These are phyloP conservation scores for Aspergillus mulundensis DNA, from an alignment of 495 filamentous ascomycete species.

Conservation along the genomic window DNA sequence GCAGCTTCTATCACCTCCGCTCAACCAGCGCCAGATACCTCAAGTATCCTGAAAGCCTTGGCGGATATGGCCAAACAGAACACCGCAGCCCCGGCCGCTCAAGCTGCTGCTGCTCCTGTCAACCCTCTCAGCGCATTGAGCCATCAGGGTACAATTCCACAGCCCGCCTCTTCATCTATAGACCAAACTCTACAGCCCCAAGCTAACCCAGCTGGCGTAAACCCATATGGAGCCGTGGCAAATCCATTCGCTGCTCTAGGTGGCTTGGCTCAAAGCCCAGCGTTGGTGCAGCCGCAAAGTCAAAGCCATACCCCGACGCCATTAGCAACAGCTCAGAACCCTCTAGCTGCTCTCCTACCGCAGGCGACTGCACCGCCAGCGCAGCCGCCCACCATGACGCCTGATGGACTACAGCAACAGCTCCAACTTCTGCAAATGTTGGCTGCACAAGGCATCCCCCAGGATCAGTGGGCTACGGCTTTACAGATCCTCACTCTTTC, in stretches of 20 bases:
- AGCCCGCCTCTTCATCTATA: slow-evolving; percentile 44
- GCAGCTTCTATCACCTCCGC: slow-evolving; percentile 31
- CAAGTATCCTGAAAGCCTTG: slow-evolving; percentile 74
- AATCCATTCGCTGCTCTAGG: slow-evolving; percentile 45
- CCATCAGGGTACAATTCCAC: slow-evolving; percentile 42
- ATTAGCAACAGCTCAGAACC: slow-evolving; percentile 38
- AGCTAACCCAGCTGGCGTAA: slow-evolving; percentile 53
- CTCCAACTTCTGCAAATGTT: slow-evolving; percentile 57
- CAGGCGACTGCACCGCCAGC: slow-evolving; percentile 32
- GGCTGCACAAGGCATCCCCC: slow-evolving; percentile 53
- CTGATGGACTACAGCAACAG: slow-evolving; percentile 55
- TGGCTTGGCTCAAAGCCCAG: slow-evolving; percentile 34
- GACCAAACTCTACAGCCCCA: slow-evolving; percentile 41
- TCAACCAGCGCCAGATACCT: slow-evolving; percentile 52
- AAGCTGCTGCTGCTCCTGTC: slow-evolving; percentile 44
- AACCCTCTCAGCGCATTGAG: slow-evolving; percentile 55
- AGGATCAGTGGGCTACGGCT: slow-evolving; percentile 57
- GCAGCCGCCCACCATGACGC: slow-evolving; percentile 27
- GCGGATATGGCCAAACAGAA: slow-evolving; percentile 85
- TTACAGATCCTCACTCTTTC: slow-evolving; percentile 46
- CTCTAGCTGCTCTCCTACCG: slow-evolving; percentile 45
- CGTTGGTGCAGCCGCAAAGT: slow-evolving; percentile 46
- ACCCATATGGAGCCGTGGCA: slow-evolving; percentile 53
- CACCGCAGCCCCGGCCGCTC: slow-evolving; percentile 54
- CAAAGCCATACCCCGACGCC: slow-evolving; percentile 42